Base-by-base conservation (phyloP, 1,284 basidiomycete species). In the Moesziomyces sp. region DNA sequence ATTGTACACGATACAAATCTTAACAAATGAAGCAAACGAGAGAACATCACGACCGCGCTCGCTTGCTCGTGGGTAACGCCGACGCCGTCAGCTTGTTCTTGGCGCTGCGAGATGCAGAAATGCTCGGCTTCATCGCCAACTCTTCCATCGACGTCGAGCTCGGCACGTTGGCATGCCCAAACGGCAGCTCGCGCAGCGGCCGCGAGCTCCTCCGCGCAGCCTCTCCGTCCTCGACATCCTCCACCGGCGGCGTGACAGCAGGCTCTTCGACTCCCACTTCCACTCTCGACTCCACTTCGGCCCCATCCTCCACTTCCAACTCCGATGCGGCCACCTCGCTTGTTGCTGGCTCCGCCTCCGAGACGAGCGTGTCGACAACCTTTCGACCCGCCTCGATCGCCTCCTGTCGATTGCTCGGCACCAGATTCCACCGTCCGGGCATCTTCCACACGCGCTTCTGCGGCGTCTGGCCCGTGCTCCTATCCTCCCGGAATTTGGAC, bases 401-500 rank as follows among this genome's bases (percentile, higher is more conserved):
- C 42, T 63, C 68, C 30, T 54, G 46, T 16, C 76, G 64, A 35
- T 67, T 62, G 8, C 45, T 40, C 1, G 79, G 76, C 18, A 81
- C 78, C 4, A 78, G 54, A 19, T 55, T 51, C 76, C 76, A 78
- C 18, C 55, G 33, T 1, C 50, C 55, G 3, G 72, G 63, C 55
- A 74, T 44, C 48, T 65, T 57, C 64, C 65, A 74, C 19, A 35
- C 54, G 14, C 62, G 68, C 47, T 78, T 78, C 52, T 74, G 70
- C 33, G 78, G 78, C 23, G 79, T 81, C n/a, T 63, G 55, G 14
- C 76, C 78, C 11, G 79, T 78, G 21, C 74, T 55, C 33, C 43
- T 61, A 38, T 77, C 61, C 45, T 62, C 43, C 24, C 54, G 60
- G 16, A 62, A 59, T n/a, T 46, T 57, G 23, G 53, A 44, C n/a